phyloP scores from a whole-genome alignment of 2,329 filamentous ascomycete species.

The Ceratocystis cubensis region DNA sequence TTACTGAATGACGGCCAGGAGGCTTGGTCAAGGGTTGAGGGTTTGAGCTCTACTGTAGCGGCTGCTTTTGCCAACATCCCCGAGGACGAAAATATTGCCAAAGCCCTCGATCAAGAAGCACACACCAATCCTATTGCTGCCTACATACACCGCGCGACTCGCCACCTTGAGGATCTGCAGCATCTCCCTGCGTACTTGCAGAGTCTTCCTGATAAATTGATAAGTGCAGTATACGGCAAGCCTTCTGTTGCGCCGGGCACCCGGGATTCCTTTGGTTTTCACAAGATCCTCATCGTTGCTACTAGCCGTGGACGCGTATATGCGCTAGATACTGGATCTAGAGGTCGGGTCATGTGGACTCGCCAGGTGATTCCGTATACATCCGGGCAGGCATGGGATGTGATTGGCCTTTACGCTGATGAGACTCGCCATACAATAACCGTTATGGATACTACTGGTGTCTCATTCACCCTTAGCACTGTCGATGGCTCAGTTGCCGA shows the following conservation, averaged over 20 bases:
- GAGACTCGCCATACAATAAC: conserved; percentile 44
- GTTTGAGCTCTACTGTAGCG: conserved; percentile 64
- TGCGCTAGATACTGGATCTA: conserved; percentile 62
- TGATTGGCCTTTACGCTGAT: conserved; percentile 54
- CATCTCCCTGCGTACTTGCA: conserved; percentile 63
- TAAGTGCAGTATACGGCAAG: conserved; percentile 51
- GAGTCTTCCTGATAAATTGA: conserved; percentile 53
- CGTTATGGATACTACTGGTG: conserved; percentile 48
- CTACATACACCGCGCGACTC: conserved; percentile 76
- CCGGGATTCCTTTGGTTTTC: conserved; percentile 74
- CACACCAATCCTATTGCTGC: conserved; percentile 67
- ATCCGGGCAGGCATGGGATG: conserved; percentile 46
- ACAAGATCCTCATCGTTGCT: conserved; percentile 69
- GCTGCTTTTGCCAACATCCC: conserved; percentile 71
- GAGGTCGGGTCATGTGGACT: conserved; percentile 66
- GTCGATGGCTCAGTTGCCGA: conserved; percentile 39
- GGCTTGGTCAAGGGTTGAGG: conserved; percentile 72
- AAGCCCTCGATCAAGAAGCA: conserved; percentile 73
- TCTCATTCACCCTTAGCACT: conserved; percentile 45
- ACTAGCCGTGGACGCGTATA: conserved; percentile 69
- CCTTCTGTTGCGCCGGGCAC: conserved; percentile 33
- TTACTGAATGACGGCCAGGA: conserved; percentile 70
- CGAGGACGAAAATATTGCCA: conserved; percentile 59
- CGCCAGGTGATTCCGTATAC: conserved; percentile 48
- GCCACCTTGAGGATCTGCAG: conserved; percentile 67